A percentile compares a stretch with the other conserved stretches of the same genome.
phyloP scores from a whole-genome alignment of 352 stramenopile species.

The Globisporangium nagaii region DNA sequence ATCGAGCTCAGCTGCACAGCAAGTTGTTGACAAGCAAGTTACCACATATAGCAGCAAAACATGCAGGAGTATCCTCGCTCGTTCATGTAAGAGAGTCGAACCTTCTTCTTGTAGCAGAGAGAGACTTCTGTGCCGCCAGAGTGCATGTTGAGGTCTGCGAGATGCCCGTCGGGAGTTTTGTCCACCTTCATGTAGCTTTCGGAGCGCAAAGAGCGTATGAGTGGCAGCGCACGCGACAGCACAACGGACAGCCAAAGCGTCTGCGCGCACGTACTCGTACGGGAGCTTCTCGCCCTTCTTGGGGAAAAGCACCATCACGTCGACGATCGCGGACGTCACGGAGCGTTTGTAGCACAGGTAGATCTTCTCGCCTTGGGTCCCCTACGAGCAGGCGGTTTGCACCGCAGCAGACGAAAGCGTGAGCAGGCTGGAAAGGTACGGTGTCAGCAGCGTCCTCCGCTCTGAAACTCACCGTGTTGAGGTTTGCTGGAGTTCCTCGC shows the following conservation, averaged over 20 bases:
- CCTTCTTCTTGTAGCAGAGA: conserved; percentile 80
- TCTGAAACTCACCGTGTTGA: conserved; percentile 54
- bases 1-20: conserved; percentile 25
- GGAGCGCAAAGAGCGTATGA: not conserved
- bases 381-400: too few species aligned
- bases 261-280: conserved; percentile 43
- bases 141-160: conserved; percentile 67
- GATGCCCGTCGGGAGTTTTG: conserved; percentile 56
- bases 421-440: too few species aligned
- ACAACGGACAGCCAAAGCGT: too few species aligned
- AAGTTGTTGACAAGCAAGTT: not conserved
- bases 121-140: conserved; percentile 72
- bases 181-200: conserved; percentile 74
- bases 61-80: too few species aligned
- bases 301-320: conserved; percentile 69
- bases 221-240: too few species aligned
- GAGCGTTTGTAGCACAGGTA: conserved; percentile 77
- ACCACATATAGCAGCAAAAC: too few species aligned
- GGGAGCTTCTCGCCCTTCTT: conserved; percentile 80
- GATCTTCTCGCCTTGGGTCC: conserved; percentile 77
- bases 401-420: not conserved
- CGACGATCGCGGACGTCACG: conserved; percentile 46
- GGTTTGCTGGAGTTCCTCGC: conserved; percentile 50
- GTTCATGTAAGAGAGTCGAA: conserved; percentile 14
- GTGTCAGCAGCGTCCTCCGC: too few species aligned